These are phyloP conservation scores for Neofusicoccum ribis DNA, from an alignment of 2,329 filamentous ascomycete species.

Conservation along the genomic window DNA sequence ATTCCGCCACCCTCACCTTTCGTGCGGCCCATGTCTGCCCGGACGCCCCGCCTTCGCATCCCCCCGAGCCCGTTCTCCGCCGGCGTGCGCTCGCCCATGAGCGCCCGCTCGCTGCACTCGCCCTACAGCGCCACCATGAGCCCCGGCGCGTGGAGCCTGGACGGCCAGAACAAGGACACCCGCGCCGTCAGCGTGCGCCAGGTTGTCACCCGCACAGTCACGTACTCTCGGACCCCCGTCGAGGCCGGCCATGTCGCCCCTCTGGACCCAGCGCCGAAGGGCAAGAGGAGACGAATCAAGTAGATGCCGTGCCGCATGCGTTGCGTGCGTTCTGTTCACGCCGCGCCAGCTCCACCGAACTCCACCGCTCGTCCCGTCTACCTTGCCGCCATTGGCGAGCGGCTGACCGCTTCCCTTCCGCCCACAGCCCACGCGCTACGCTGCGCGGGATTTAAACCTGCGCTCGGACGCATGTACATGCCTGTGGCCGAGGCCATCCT, in stretches of 20 bases:
- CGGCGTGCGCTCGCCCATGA: constrained; percentile 60
- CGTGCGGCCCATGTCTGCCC: constrained; percentile 63
- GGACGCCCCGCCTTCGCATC: constrained; percentile 67
- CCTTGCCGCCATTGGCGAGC: constrained; percentile 16
- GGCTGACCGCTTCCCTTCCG: constrained; percentile 6
- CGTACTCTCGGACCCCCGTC: constrained; percentile 66
- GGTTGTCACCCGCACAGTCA: constrained; percentile 91
- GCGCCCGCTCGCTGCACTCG: constrained; percentile 62
- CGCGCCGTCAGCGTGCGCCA: constrained; percentile 73
- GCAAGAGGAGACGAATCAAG: constrained; percentile 80
- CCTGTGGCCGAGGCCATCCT: not conserved
- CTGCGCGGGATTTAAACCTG: not conserved
- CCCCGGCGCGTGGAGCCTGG: constrained; percentile 76
- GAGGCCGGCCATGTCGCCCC: constrained; percentile 48
- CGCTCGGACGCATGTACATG: not conserved
- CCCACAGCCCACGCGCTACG: not conserved
- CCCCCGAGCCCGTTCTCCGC: constrained; percentile 74
- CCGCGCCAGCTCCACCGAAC: constrained; percentile 11
- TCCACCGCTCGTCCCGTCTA: constrained; percentile 3
- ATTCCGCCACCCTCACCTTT: constrained; percentile 63
- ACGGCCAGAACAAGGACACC: constrained; percentile 53
- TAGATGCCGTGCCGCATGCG: constrained; percentile 28
- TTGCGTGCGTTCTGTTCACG: not conserved
- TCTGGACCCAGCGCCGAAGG: constrained; percentile 86
- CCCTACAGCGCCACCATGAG: constrained; percentile 74